A percentile compares a stretch with the other conserved stretches of the same genome.
Conservation (phyloP, 2,329 filamentous ascomycete genomes). For the Sporothrix inflata region DNA sequence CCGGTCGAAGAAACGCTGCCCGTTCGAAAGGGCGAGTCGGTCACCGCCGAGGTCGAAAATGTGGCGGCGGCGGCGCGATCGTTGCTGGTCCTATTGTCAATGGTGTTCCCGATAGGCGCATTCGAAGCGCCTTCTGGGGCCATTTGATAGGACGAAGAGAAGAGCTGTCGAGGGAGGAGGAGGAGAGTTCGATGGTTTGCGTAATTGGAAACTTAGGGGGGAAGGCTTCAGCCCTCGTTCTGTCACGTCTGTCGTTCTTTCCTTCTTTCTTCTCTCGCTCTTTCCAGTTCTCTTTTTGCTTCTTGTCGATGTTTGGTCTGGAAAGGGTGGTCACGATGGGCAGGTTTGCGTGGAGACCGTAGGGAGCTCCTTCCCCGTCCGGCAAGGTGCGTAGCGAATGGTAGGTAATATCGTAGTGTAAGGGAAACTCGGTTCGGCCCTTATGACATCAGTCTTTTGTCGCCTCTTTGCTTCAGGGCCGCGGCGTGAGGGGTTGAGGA, state of each 20-base stretch:
- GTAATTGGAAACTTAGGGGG: neutral
- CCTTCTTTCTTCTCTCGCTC: neutral
- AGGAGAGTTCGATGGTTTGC: neutral
- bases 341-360: constrained; percentile 1
- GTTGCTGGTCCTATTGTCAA: neutral
- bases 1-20: constrained; percentile 29
- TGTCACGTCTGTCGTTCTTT: constrained; percentile 4
- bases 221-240: neutral
- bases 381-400: constrained; percentile 13
- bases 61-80: neutral
- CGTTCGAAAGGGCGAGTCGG: constrained; percentile 25
- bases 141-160: constrained; percentile 5
- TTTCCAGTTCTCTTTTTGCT: neutral
- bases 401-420: constrained; percentile 15
- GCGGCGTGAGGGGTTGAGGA: neutral
- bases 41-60: constrained; percentile 17
- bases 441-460: constrained; percentile 24
- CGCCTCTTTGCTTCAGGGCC: neutral
- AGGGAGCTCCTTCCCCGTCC: constrained; percentile 23
- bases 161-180: neutral
- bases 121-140: constrained; percentile 14
- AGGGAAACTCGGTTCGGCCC: neutral
- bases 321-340: constrained; percentile 17
- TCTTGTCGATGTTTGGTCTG: neutral
- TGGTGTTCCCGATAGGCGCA: neutral